Percentiles rank a stretch among this genome's conserved stretches.
These are phyloP conservation scores for Irpex lacteus DNA, from an alignment of 1,284 basidiomycete species.

Conservation along the genomic window DNA sequence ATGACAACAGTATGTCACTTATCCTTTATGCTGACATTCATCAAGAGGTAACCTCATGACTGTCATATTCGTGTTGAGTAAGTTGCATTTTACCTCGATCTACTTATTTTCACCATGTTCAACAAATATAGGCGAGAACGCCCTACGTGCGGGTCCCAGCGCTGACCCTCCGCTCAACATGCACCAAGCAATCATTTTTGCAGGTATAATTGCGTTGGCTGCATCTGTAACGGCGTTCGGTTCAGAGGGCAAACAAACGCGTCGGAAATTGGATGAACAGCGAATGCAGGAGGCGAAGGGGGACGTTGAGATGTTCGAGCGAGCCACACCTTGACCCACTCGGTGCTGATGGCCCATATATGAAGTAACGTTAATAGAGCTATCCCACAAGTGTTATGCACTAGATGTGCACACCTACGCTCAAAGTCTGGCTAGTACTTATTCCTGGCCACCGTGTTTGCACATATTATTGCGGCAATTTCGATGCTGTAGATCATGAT, in stretches of 20 bases:
- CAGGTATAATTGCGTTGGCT: conserved; percentile 45
- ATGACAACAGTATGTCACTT: not conserved
- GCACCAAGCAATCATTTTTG: conserved; percentile 60
- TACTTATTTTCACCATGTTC: not conserved
- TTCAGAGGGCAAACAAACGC: conserved; percentile 55
- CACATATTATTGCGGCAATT: too few species aligned
- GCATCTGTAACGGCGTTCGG: conserved; percentile 42
- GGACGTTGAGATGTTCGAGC: not conserved
- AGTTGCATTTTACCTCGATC: conserved; percentile 21
- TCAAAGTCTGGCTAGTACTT: too few species aligned
- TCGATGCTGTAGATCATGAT: too few species aligned
- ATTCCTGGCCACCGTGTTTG: too few species aligned
- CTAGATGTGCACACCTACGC: too few species aligned
- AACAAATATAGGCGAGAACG: conserved; percentile 47
- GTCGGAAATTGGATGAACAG: conserved; percentile 57
- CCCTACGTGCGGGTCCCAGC: conserved; percentile 55
- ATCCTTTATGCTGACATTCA: not conserved
- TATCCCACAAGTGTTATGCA: too few species aligned
- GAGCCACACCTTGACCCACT: not conserved
- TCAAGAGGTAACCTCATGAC: conserved; percentile 60
- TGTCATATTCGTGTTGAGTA: conserved; percentile 66
- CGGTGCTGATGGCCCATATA: too few species aligned
- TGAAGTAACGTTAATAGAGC: too few species aligned
- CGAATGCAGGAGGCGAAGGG: not conserved
- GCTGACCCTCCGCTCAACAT: conserved; percentile 71